Evolutionary conservation across 2,329 filamentous ascomycete genomes (phyloP).

Genomic region (Phialocephala sp.): DNA sequence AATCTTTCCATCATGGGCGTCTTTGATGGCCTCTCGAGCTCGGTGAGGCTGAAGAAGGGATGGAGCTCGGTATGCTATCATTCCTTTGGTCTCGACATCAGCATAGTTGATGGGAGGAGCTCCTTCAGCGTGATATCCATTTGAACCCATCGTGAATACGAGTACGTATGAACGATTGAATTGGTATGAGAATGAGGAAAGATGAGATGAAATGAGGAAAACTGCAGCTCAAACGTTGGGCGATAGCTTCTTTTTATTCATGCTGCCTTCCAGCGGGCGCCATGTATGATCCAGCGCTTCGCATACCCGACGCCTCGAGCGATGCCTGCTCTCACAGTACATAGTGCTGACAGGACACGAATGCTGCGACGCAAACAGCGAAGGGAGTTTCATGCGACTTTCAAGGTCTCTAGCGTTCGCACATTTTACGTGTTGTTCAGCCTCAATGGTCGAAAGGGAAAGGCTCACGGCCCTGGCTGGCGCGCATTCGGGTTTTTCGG

Average conservation of each 20-base stretch:
- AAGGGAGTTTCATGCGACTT: slow-evolving; percentile 1
- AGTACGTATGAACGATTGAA: neutral
- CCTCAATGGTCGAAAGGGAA: neutral
- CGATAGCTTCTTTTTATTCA: neutral
- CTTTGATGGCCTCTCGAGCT: slow-evolving; percentile 51
- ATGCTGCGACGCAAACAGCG: neutral
- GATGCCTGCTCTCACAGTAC: neutral
- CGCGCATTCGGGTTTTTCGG: neutral
- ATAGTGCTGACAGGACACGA: slow-evolving; percentile 4
- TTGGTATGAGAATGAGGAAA: neutral
- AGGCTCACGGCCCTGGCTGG: neutral
- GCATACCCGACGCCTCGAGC: neutral
- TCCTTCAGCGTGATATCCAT: neutral
- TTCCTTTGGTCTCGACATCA: slow-evolving; percentile 39
- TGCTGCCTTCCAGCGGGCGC: neutral
- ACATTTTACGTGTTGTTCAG: slow-evolving; percentile 6
- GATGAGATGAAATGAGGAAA: neutral
- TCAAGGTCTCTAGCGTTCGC: neutral
- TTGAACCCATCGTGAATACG: slow-evolving; percentile 15
- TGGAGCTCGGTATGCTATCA: slow-evolving; percentile 50
- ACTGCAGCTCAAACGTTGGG: neutral
- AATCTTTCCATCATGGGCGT: slow-evolving; percentile 53
- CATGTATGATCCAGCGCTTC: neutral
- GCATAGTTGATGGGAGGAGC: slow-evolving; percentile 11
- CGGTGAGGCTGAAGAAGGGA: slow-evolving; percentile 54